Evolutionary conservation across 495 filamentous ascomycete genomes (phyloP), one percentile per base, ranked within the genome.

Genomic region (Tuber calosporum): DNA sequence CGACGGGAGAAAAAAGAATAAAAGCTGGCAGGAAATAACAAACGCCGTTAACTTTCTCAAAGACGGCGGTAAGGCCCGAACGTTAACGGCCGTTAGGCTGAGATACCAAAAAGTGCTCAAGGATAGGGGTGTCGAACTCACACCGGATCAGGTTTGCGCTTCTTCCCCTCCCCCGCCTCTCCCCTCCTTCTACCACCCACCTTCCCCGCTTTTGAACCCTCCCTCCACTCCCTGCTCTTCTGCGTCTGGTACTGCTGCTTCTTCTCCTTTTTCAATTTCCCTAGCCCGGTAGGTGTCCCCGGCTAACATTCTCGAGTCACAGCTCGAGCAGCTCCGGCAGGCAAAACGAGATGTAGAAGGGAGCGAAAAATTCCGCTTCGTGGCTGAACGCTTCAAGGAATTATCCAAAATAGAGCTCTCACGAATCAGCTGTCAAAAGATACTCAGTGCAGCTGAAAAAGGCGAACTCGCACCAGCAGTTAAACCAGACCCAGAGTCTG

Each of bases 51-150:
- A 68, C 38, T 39, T 40, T 36, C 42, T 66, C 53, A 69, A 73
- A 34, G 70, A 43, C 40, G 34, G 66, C 11, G 53, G 69, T 69
- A 72, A 67, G 36, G 67, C 67, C 42, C 76, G 68, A 66, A 68
- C 76, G 34, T 67, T 77, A 62, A 77, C 68, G 41, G 76, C 53
- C 58, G 74, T 77, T 9, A 45, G 62, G 53, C 43, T 73, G 67
- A 66, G 76, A 41, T 78, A 78, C 53, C 74, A 73, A 67, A 76
- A 77, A 43, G 66, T 76, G 17, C 67, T 72, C 19, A 77, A 76
- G 73, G 69, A 72, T 53, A 67, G 73, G 67, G 42, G 70, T 70
- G 70, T 69, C 41, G 70, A 78, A 36, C 53, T 78, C 30, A 68
- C 70, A 19, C n/a, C 22, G 26, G 70, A 78, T n/a, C 67, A 77